phyloP scores from a whole-genome alignment of 2,329 filamentous ascomycete genomes.

The Xylaria sp. region DNA sequence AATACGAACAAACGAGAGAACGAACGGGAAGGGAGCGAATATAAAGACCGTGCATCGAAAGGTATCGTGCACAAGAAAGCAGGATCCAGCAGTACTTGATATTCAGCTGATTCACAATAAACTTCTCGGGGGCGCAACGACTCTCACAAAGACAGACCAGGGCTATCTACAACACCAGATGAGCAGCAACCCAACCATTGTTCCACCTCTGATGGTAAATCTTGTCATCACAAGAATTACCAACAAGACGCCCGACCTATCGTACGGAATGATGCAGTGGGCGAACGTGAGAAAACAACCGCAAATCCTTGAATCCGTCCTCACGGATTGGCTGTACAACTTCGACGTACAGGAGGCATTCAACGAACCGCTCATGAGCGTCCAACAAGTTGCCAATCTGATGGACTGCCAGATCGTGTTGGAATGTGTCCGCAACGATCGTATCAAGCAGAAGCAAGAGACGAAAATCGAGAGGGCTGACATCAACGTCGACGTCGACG shows the following conservation, averaged over 20 bases:
- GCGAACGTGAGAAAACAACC: neutral
- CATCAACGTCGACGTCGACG: neutral
- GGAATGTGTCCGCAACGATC: neutral
- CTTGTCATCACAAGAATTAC: slow-evolving; percentile 28
- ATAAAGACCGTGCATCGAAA: neutral
- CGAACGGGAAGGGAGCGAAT: no score
- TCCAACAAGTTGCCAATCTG: slow-evolving; percentile 31
- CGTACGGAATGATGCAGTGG: slow-evolving; percentile 33
- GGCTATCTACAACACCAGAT: slow-evolving; percentile 21
- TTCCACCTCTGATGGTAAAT: slow-evolving; percentile 22
- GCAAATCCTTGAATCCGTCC: slow-evolving; percentile 9
- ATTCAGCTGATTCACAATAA: slow-evolving; percentile 18
- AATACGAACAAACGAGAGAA: no score
- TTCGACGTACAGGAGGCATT: slow-evolving; percentile 24
- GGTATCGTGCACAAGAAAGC: neutral
- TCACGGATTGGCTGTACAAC: slow-evolving; percentile 10
- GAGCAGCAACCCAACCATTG: neutral
- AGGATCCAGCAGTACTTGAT: neutral
- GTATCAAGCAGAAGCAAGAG: neutral
- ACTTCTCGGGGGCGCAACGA: slow-evolving; percentile 26
- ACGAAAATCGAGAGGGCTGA: neutral
- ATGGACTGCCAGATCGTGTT: slow-evolving; percentile 36
- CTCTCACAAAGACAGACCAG: slow-evolving; percentile 28
- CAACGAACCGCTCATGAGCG: slow-evolving; percentile 28
- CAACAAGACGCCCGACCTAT: slow-evolving; percentile 23